phyloP scores from a whole-genome alignment of 306 rosid genomes.

The Parietaria judaica region DNA sequence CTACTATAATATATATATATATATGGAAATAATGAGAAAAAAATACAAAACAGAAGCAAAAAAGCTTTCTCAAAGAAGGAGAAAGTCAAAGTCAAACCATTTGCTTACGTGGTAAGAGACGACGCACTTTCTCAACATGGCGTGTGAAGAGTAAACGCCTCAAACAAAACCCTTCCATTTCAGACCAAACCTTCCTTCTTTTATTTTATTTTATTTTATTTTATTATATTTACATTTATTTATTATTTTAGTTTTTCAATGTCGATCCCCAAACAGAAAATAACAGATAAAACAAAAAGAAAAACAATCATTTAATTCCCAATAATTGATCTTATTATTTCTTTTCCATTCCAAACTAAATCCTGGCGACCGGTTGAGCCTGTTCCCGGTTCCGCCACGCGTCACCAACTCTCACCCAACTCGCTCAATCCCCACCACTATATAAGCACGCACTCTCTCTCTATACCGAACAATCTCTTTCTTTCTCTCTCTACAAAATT shows the following conservation, averaged over 20 bases:
- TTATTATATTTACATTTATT: too few species aligned
- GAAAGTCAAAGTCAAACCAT: slow-evolving; percentile 15
- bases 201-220: neutral
- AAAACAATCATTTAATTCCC: neutral
- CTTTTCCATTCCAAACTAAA: neutral
- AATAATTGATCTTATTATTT: neutral
- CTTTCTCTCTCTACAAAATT: neutral
- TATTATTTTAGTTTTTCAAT: too few species aligned
- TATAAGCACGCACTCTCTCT: slow-evolving; percentile 20
- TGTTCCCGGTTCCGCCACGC: slow-evolving; percentile 13
- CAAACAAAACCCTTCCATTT: neutral
- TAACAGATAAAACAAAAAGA: neutral
- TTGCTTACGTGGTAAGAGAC: neutral
- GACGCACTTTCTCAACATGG: neutral
- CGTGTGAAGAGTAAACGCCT: slow-evolving; percentile 25
- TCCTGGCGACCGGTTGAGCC: slow-evolving; percentile 27
- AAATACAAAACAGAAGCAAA: too few species aligned
- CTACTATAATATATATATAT: too few species aligned
- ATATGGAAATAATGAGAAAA: too few species aligned
- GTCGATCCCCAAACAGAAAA: neutral
- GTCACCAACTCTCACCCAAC: slow-evolving; percentile 20
- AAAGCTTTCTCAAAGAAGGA: neutral
- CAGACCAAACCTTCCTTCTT: neutral
- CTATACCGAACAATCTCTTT: slow-evolving; percentile 8
- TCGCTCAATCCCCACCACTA: neutral